phyloP scores from a whole-genome alignment of 2,329 filamentous ascomycete genomes.

The Penicillium sp. region DNA sequence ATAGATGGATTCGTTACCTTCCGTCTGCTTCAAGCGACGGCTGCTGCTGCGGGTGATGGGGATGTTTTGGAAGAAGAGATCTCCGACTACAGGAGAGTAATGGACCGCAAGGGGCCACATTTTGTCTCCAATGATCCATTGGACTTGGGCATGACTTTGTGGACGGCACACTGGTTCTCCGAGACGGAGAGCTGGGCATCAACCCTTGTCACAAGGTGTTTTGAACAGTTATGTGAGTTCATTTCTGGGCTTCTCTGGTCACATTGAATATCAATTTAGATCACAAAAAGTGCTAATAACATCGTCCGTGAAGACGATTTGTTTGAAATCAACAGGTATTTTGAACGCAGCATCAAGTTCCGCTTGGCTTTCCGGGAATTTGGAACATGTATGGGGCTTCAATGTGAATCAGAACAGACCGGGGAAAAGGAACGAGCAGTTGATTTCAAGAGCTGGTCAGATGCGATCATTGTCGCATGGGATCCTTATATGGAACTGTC shows the following conservation, averaged over 20 bases:
- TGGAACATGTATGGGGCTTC: constrained; percentile 58
- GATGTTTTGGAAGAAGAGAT: constrained; percentile 56
- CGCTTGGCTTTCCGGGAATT: constrained; percentile 63
- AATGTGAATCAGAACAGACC: constrained; percentile 46
- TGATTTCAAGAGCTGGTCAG: constrained; percentile 41
- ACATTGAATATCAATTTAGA: neutral
- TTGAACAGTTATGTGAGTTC: constrained; percentile 45
- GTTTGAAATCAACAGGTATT: constrained; percentile 44
- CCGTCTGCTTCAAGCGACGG: constrained; percentile 54
- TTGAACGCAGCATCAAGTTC: constrained; percentile 41
- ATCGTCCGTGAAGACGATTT: constrained; percentile 38
- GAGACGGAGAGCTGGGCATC: constrained; percentile 57
- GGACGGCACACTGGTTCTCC: constrained; percentile 60
- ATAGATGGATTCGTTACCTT: constrained; percentile 62
- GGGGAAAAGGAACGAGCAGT: constrained; percentile 43
- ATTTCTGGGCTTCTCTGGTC: neutral
- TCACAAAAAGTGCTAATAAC: neutral
- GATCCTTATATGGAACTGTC: constrained; percentile 48
- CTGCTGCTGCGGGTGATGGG: constrained; percentile 38
- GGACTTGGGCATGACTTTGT: constrained; percentile 66
- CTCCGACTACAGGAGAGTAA: constrained; percentile 58
- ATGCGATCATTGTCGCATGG: constrained; percentile 47
- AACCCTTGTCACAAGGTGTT: constrained; percentile 44
- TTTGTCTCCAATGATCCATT: constrained; percentile 57
- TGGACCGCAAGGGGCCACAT: constrained; percentile 53